Base-by-base conservation (phyloP, 2,329 filamentous ascomycete species). In the Fusarium annulatum region DNA sequence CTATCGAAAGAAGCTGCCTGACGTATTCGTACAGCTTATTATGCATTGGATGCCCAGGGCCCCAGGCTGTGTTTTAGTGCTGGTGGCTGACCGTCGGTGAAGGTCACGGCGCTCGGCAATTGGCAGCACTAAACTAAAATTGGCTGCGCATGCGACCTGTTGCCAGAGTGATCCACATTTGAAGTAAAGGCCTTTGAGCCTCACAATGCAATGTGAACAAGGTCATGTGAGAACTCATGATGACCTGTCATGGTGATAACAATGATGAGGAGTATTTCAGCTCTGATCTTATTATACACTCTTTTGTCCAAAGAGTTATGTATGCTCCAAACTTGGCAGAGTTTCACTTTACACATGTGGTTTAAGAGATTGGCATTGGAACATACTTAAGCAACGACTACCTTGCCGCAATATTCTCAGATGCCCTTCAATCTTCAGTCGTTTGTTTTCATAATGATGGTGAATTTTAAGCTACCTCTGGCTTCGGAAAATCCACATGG, bases 1-100 rank as follows among this genome's bases (percentile, higher is more conserved):
- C 49, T 34, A 26, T 56, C 42, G 21, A 43, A 42, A 33, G 30
- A 46, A 57, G 42, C 41, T 52, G 56, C 43, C 67, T 74, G 71
- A 74, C 67, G 71, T 73, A 71, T 64, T 74, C 71, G 42, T 74
- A 73, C 71, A 59, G 71, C 49, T 51, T 57, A 39, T 49, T 45
- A 61, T 74, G 57, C 70, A 61, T 10, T 48, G 14, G 26, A n/a
- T 26, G 55, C 52, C 46, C 51, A 55, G 51, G 19, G 19, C 71
- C 52, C 46, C 46, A 55, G 51, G 19, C 23, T 74, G 55, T 52
- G 34, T 41, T 67, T 46, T 67, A 59, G 61, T 23, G 39, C 48
- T 61, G 23, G 48, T 60, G 39, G 45, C 55, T 72, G 58, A 64
- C 69, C 56, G 45, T 43, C 48, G 33, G 52, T 65, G 18, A 59